phyloP scores from a whole-genome alignment of 768 basidiomycete species.

The Suillus placidus region DNA sequence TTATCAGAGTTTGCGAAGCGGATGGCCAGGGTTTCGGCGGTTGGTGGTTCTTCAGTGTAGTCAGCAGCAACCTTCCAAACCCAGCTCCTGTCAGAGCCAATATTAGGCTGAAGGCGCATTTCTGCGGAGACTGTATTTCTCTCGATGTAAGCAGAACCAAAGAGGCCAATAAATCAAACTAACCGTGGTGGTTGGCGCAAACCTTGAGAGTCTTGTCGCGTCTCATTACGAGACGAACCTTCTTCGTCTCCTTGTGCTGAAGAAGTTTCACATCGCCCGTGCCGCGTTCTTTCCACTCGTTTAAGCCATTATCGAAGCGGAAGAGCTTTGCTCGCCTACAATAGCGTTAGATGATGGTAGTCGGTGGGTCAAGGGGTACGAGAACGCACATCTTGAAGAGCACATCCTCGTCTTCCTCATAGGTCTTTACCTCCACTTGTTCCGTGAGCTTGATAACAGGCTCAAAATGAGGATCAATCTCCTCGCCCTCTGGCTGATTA shows the following conservation, averaged over 20 bases:
- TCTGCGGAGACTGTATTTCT: slow-evolving; percentile 69
- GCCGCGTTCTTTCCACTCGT: slow-evolving; percentile 98
- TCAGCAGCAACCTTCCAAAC: slow-evolving; percentile 98
- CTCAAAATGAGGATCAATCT: slow-evolving; percentile 89
- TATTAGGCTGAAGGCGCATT: slow-evolving; percentile 96
- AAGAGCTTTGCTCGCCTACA: slow-evolving; percentile 96
- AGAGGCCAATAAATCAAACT: slow-evolving; percentile 28
- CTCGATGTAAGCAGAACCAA: slow-evolving; percentile 12
- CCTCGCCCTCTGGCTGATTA: slow-evolving; percentile 56
- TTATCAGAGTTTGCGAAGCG: slow-evolving; percentile 97
- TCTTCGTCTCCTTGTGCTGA: slow-evolving; percentile 85
- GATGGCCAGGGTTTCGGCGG: slow-evolving; percentile 95
- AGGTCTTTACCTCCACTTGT: slow-evolving; percentile 92
- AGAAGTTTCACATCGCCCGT: slow-evolving; percentile 95
- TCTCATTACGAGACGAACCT: slow-evolving; percentile 96
- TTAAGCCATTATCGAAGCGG: slow-evolving; percentile 76
- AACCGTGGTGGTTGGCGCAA: slow-evolving; percentile 96
- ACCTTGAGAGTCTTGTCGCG: slow-evolving; percentile 99
- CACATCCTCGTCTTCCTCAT: slow-evolving; percentile 91
- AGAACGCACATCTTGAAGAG: slow-evolving; percentile 92
- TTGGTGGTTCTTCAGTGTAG: slow-evolving; percentile 87
- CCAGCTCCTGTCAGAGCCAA: slow-evolving; percentile 99
- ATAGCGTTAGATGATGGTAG: slow-evolving; percentile 26
- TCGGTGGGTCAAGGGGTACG: slow-evolving; percentile 15
- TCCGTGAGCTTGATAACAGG: slow-evolving; percentile 97